Conservation (phyloP, 257 asterid species). For the Henckelia pumila region DNA sequence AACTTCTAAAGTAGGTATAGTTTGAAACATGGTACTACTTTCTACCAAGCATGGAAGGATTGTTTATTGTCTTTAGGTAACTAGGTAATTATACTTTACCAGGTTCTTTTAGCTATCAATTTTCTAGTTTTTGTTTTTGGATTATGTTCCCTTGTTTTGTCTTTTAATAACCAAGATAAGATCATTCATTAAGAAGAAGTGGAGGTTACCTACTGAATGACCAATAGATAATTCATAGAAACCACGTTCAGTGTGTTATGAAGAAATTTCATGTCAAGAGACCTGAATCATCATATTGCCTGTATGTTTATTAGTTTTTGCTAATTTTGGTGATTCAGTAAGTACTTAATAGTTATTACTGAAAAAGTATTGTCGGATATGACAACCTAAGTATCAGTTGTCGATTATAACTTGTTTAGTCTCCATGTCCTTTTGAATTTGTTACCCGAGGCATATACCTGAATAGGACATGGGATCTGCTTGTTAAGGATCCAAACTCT, state of each 20-base stretch:
- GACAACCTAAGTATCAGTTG: not conserved
- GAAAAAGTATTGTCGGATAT: not conserved
- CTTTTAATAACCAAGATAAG: no score
- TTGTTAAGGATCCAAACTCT: no score
- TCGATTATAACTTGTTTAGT: no score
- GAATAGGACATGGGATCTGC: no score
- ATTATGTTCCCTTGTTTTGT: not conserved
- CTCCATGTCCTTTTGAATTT: no score
- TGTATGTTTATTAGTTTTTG: not conserved
- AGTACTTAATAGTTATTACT: not conserved
- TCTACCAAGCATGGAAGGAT: not conserved
- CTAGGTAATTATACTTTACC: not conserved
- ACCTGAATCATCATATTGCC: not conserved
- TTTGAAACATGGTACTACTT: not conserved
- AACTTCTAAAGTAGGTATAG: conserved; percentile 4
- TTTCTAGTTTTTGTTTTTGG: not conserved
- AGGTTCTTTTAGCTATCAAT: not conserved
- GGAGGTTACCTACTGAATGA: not conserved
- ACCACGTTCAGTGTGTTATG: not conserved
- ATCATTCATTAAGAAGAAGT: not conserved
- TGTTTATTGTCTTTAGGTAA: no score
- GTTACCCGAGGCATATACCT: no score
- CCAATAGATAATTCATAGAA: not conserved
- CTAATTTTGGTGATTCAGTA: not conserved
- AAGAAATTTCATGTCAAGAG: not conserved